Evolutionary conservation across 192 early-diverging fungal species (phyloP).

Genomic region (Coemansia sp.): DNA sequence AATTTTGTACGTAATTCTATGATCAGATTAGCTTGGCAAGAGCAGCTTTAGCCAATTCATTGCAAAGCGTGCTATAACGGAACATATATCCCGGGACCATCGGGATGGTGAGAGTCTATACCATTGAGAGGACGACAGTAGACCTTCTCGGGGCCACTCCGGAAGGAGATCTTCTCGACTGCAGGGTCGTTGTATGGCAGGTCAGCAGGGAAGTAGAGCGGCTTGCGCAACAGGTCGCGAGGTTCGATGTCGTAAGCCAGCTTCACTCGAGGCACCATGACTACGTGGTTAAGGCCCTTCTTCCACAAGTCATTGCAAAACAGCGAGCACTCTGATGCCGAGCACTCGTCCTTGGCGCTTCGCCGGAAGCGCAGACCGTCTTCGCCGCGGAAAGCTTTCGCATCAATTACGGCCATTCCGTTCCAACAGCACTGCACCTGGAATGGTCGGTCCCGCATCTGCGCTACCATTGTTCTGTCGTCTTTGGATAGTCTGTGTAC

Average conservation of each 20-base stretch:
- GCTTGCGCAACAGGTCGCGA: slow-evolving; percentile 23
- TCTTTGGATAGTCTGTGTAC: slow-evolving; percentile 42
- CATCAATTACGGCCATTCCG: slow-evolving; percentile 44
- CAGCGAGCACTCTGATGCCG: slow-evolving; percentile 56
- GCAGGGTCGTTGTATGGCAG: slow-evolving; percentile 8
- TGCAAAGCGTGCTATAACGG: not conserved
- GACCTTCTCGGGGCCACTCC: slow-evolving; percentile 25
- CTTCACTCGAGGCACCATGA: slow-evolving; percentile 53
- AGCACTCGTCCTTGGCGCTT: slow-evolving; percentile 33
- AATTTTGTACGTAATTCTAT: not conserved
- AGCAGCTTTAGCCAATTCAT: not conserved
- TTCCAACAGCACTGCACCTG: slow-evolving; percentile 58
- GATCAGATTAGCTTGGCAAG: not conserved
- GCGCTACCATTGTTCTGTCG: slow-evolving; percentile 14
- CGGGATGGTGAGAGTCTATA: slow-evolving; percentile 13
- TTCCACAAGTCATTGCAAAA: slow-evolving; percentile 52
- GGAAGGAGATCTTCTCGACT: slow-evolving; percentile 13
- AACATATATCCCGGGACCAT: slow-evolving; percentile 25
- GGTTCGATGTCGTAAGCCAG: slow-evolving; percentile 39
- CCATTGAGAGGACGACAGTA: slow-evolving; percentile 44
- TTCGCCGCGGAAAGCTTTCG: slow-evolving; percentile 22
- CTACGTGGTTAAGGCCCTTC: slow-evolving; percentile 21
- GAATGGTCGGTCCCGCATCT: slow-evolving; percentile 34
- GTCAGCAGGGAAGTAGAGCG: slow-evolving; percentile 23
- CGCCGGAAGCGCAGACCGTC: slow-evolving; percentile 27